Base-by-base conservation (phyloP, 768 basidiomycete genomes). In the Kwoniella sp. region DNA sequence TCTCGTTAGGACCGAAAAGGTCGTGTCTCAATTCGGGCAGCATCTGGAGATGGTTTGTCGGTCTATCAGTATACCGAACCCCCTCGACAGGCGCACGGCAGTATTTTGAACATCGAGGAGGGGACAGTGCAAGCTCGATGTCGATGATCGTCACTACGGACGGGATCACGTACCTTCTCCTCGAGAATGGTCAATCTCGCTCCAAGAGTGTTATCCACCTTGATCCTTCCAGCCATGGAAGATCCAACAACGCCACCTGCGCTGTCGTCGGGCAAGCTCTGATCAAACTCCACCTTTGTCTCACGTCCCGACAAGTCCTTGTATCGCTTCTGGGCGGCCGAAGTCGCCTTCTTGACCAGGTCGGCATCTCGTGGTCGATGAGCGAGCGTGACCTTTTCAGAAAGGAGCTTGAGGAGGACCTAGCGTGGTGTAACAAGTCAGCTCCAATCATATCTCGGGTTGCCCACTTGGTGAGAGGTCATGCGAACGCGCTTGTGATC, bases 151-250 rank as follows among this genome's bases (percentile, higher is more conserved):
- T n/a, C 33, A 33, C 33, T 13, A 33, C 33, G 33, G 33, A n/a
- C n/a, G n/a, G n/a, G n/a, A 24, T 15, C 6, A 70, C 87, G 67
- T 67, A 91, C 92, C 81, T 89, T 85, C 76, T 96, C 91, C 81
- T 97, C 93, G 44, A 99, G 82, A 68, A 98, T 80, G 68, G 88
- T 85, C 74, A 99, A 81, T 51, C 95, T 85, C 80, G 97, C 93
- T 71, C 95, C 94, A 55, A 99, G 83, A 1, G 94, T 93, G 77
- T 99, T 98, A 81, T 98, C 90, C 24, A 99, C 84, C 22, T 87
- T 89, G 79, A 97, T 97, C 55, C 91, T 86, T 33, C 85, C 84
- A 10, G 84, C 84, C 22, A 88, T 88, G 56, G 85, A 90, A 15
- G 85, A 75, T 19, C 97, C 85, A 72, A 88, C 87, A 51, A 96